Evolutionary conservation across 139 green algal genomes (phyloP).

Genomic region (Picochlorum sp.): DNA sequence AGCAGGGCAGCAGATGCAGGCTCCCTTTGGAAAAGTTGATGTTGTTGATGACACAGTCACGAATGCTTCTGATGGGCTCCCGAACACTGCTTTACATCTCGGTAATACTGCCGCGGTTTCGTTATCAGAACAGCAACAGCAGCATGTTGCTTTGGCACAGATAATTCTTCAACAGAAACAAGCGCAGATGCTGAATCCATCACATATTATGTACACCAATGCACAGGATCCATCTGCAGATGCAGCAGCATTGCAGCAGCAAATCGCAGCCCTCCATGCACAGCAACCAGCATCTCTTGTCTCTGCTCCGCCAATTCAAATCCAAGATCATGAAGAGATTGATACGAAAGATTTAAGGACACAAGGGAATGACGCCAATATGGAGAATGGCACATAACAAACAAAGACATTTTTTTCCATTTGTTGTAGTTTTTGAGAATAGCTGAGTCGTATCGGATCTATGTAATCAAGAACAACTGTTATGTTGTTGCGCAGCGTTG

Average conservation of each 20-base stretch:
- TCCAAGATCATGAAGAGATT: not conserved
- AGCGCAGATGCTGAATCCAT: constrained; percentile 18
- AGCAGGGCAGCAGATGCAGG: not conserved
- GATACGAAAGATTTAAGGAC: not conserved
- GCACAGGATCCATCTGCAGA: not conserved
- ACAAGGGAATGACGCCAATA: too few relatives aligned
- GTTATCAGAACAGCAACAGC: constrained; percentile 15
- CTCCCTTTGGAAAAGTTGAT: not conserved
- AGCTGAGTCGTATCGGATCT: too few relatives aligned
- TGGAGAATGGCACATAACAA: too few relatives aligned
- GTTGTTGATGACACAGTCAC: not conserved
- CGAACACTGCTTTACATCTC: not conserved
- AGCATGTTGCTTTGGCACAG: constrained; percentile 9
- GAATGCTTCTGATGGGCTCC: not conserved
- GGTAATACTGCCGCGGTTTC: not conserved
- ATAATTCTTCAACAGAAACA: constrained; percentile 12
- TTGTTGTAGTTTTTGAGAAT: too few relatives aligned
- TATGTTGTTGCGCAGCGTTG: too few relatives aligned
- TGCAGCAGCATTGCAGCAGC: constrained; percentile 9
- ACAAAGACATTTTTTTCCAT: too few relatives aligned
- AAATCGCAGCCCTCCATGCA: constrained; percentile 5
- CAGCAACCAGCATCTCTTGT: constrained; percentile 3
- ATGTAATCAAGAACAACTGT: too few relatives aligned
- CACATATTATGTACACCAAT: not conserved
- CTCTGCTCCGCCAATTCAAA: not conserved